A percentile compares a stretch with the other conserved stretches of the same genome.
Evolutionary conservation across 192 early-diverging fungal genomes (phyloP).

Genomic region (Entrophospora sp.): DNA sequence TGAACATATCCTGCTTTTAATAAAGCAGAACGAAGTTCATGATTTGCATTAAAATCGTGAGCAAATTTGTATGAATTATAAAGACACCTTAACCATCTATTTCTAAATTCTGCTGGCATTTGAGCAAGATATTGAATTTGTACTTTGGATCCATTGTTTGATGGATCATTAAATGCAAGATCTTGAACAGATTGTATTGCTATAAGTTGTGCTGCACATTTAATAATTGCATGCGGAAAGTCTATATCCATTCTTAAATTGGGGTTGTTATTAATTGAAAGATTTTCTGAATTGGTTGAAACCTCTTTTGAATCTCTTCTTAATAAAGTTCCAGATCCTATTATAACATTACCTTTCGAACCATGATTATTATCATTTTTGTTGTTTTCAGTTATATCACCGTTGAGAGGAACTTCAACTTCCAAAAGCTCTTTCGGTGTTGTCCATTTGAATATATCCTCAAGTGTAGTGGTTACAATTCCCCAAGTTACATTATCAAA

Average conservation of each 20-base stretch:
- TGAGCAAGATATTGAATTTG: slow-evolving; percentile 29
- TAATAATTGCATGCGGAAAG: slow-evolving; percentile 80
- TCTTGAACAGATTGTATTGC: slow-evolving; percentile 87
- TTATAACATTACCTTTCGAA: no score
- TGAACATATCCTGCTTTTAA: slow-evolving; percentile 76
- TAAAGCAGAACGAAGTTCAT: slow-evolving; percentile 70
- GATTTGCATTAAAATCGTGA: slow-evolving; percentile 71
- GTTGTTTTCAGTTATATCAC: neutral
- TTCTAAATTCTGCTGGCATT: slow-evolving; percentile 37
- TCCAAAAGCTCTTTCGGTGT: slow-evolving; percentile 72
- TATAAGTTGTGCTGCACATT: slow-evolving; percentile 82
- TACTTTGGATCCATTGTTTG: slow-evolving; percentile 1
- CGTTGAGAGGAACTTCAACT: no score
- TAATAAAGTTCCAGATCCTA: no score
- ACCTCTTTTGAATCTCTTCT: neutral
- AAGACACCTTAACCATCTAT: slow-evolving; percentile 66
- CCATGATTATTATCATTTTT: neutral
- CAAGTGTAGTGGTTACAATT: slow-evolving; percentile 59
- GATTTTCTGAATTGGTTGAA: no score
- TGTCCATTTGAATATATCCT: slow-evolving; percentile 71
- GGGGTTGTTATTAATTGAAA: no score
- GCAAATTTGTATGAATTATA: slow-evolving; percentile 77
- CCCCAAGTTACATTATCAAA: slow-evolving; percentile 73
- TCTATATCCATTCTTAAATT: slow-evolving; percentile 52
- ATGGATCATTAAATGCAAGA: slow-evolving; percentile 42